Evolutionary conservation across 805 yeast genomes (phyloP).

Genomic region (Yarrowia sp.): DNA sequence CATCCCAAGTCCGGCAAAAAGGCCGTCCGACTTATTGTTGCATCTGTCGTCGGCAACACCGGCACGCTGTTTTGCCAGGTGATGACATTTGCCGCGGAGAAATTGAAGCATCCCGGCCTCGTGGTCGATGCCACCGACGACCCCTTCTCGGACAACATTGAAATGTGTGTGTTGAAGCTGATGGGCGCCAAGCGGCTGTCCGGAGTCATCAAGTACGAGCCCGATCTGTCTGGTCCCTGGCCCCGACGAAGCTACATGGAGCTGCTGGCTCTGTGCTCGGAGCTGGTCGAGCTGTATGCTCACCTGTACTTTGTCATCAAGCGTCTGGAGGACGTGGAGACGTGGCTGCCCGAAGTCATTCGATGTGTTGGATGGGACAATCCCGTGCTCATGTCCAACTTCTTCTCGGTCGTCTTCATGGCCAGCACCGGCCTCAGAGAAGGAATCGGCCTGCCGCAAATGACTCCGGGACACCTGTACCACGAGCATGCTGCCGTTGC

Average conservation of each 20-base stretch:
- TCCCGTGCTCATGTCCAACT: conserved; percentile 45
- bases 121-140: conserved; percentile 45
- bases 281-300: conserved; percentile 45
- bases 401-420: conserved; percentile 49
- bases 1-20: conserved; percentile 48
- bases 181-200: conserved; percentile 37
- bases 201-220: conserved; percentile 46
- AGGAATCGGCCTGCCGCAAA: conserved; percentile 48
- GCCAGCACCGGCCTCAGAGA: conserved; percentile 45
- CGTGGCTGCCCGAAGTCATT: conserved; percentile 43
- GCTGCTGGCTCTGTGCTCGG: conserved; percentile 45
- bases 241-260: conserved; percentile 48
- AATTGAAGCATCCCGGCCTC: conserved; percentile 43
- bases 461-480: conserved; percentile 47
- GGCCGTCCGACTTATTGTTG: conserved; percentile 47
- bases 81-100: conserved; percentile 48
- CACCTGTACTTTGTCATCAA: conserved; percentile 46
- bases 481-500: conserved; percentile 31
- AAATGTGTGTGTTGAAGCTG: conserved; percentile 40
- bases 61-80: conserved; percentile 48
- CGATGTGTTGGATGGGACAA: conserved; percentile 48
- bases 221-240: conserved; percentile 49
- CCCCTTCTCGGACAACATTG: conserved; percentile 41
- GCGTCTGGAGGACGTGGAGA: conserved; percentile 44
- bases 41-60: conserved; percentile 43